These are phyloP conservation scores for Arachnomyces sp. DNA, from an alignment of 2,329 filamentous ascomycete species.

Conservation along the genomic window DNA sequence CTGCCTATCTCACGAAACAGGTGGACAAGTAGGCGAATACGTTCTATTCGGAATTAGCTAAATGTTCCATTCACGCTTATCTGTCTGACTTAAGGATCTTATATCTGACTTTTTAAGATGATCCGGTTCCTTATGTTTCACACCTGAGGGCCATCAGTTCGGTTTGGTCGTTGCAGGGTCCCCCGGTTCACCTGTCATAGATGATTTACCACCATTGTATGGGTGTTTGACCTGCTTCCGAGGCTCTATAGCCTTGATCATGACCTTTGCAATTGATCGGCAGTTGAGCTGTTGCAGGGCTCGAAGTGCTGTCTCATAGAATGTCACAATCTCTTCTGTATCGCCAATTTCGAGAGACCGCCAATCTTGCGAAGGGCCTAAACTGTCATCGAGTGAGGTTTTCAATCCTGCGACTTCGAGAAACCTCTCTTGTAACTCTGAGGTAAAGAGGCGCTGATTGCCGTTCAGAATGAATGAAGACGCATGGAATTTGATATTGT, in stretches of 20 bases:
- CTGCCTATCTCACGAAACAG: slow-evolving; percentile 32
- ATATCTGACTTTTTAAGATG: slow-evolving; percentile 40
- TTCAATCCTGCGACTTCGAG: not conserved
- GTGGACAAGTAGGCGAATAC: slow-evolving; percentile 32
- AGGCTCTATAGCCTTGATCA: slow-evolving; percentile 40
- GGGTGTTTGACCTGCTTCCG: slow-evolving; percentile 41
- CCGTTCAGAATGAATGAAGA: slow-evolving; percentile 8
- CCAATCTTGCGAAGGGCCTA: slow-evolving; percentile 13
- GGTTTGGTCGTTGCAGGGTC: slow-evolving; percentile 40
- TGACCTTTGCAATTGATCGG: slow-evolving; percentile 37
- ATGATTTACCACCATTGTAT: slow-evolving; percentile 38
- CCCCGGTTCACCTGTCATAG: slow-evolving; percentile 26
- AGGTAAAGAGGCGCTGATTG: slow-evolving; percentile 7
- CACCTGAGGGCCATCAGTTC: slow-evolving; percentile 36
- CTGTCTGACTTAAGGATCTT: slow-evolving; percentile 9
- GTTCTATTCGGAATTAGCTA: slow-evolving; percentile 18
- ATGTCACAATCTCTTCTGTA: slow-evolving; percentile 27
- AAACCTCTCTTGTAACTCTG: slow-evolving; percentile 4
- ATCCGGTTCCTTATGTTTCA: slow-evolving; percentile 42
- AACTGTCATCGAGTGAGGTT: too few relatives aligned
- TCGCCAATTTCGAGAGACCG: slow-evolving; percentile 32
- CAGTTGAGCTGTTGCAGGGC: slow-evolving; percentile 40
- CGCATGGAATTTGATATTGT: slow-evolving; percentile 8
- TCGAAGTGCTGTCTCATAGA: slow-evolving; percentile 34
- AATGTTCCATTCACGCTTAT: slow-evolving; percentile 1